phyloP scores from a whole-genome alignment of 192 early-diverging fungal species.

The Coemansia sp. region DNA sequence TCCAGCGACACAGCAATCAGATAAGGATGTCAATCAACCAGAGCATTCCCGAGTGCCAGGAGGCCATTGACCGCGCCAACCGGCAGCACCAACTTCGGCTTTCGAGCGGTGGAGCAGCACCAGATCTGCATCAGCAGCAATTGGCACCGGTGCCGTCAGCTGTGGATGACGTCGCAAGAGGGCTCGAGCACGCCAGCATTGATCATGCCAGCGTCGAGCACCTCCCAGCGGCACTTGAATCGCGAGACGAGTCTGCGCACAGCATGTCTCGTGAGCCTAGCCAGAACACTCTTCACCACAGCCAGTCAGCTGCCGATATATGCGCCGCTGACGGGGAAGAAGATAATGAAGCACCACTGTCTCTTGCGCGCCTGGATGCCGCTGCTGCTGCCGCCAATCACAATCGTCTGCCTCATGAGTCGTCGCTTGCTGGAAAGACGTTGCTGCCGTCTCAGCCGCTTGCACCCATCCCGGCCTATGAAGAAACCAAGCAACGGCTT shows the following conservation, averaged over 20 bases:
- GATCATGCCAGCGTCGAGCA: conserved; percentile 10
- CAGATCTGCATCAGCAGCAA: background rate
- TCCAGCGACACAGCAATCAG: conserved; percentile 37
- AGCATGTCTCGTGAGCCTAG: conserved; percentile 49
- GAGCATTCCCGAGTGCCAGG: conserved; percentile 3
- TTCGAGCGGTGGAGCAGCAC: background rate
- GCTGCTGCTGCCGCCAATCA: conserved; percentile 3
- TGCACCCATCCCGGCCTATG: background rate
- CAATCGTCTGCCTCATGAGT: conserved; percentile 11
- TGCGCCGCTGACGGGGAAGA: conserved; percentile 11
- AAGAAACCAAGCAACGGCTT: conserved; percentile 26
- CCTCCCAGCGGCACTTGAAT: conserved; percentile 21
- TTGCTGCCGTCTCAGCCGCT: conserved; percentile 20
- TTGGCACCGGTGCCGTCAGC: conserved; percentile 4
- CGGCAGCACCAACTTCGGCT: conserved; percentile 13
- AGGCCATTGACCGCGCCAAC: conserved; percentile 10
- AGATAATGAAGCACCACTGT: background rate
- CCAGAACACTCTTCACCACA: conserved; percentile 41
- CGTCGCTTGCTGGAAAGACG: conserved; percentile 30
- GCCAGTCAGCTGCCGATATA: conserved; percentile 27
- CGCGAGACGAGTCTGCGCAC: conserved; percentile 31
- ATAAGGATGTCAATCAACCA: conserved; percentile 27
- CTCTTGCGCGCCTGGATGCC: conserved; percentile 3
- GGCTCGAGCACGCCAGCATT: conserved; percentile 8
- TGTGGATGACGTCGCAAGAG: conserved; percentile 24